Conservation (phyloP, 768 basidiomycete genomes). For the Myochromella boudieri region DNA sequence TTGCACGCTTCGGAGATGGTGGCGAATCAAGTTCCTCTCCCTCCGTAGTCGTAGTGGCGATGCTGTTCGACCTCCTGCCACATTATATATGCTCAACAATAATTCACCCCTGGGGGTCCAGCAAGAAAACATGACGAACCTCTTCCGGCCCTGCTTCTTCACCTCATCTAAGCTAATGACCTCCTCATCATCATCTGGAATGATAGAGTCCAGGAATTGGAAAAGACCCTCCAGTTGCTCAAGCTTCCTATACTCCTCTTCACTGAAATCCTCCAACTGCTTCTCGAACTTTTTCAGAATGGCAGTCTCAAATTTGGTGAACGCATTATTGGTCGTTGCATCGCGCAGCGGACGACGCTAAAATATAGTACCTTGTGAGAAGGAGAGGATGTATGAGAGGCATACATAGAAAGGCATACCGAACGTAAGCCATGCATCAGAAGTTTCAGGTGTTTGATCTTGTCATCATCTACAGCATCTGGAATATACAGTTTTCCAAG, state of each 20-base stretch:
- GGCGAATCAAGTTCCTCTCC: conserved; percentile 33
- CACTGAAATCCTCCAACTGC: conserved; percentile 69
- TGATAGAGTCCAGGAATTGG: conserved; percentile 68
- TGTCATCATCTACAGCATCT: conserved; percentile 66
- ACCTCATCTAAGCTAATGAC: conserved; percentile 37
- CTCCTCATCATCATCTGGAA: conserved; percentile 67
- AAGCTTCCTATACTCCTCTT: conserved; percentile 68
- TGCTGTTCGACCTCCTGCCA: conserved; percentile 58
- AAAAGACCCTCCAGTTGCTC: conserved; percentile 65
- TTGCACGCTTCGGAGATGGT: conserved; percentile 29
- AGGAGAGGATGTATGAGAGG: not conserved
- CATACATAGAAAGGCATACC: conserved; percentile 35
- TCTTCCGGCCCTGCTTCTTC: conserved; percentile 49
- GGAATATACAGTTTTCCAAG: conserved; percentile 69
- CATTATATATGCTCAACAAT: conserved; percentile 1
- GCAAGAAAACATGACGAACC: conserved; percentile 30
- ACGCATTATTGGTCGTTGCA: conserved; percentile 61
- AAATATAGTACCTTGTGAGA: too few species aligned
- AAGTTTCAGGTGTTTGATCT: conserved; percentile 60
- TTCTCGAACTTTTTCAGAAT: conserved; percentile 73
- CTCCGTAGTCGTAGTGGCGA: conserved; percentile 44
- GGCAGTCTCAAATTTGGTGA: conserved; percentile 65
- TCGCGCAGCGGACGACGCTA: conserved; percentile 51
- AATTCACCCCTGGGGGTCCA: too few species aligned
- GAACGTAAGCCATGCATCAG: conserved; percentile 58